Percentiles rank a stretch among this genome's conserved stretches.
Evolutionary conservation across 441 rosid genomes (phyloP).

Genomic region (Erodium texanum): DNA sequence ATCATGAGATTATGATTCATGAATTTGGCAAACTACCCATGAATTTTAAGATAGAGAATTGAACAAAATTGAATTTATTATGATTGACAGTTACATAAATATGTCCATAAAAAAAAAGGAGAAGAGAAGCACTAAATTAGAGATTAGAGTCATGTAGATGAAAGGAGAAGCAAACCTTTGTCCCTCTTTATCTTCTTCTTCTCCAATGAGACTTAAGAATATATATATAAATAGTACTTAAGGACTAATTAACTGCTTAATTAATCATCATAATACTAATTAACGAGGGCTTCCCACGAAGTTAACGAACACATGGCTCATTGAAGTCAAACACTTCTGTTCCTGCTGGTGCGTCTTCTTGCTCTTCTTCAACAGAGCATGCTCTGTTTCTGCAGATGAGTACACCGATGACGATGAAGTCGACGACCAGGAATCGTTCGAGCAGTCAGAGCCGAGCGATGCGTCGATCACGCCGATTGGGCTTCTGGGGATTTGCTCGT

Average conservation of each 20-base stretch:
- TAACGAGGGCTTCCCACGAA: slow-evolving; percentile 45
- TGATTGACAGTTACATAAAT: no score
- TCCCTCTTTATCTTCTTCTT: no score
- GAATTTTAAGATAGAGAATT: no score
- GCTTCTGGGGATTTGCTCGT: slow-evolving; percentile 29
- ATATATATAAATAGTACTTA: slow-evolving; percentile 5
- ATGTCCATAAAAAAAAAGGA: no score
- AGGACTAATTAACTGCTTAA: background rate
- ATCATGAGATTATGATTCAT: no score
- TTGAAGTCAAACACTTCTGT: slow-evolving; percentile 10
- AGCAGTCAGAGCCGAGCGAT: slow-evolving; percentile 41
- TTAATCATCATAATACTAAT: slow-evolving; percentile 5
- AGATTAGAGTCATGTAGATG: no score
- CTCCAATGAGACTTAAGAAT: no score
- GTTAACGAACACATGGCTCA: slow-evolving; percentile 31
- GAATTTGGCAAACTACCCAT: no score
- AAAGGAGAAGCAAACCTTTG: no score
- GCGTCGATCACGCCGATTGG: slow-evolving; percentile 62
- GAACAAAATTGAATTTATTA: no score
- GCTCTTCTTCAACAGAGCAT: background rate
- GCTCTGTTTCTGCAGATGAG: slow-evolving; percentile 6
- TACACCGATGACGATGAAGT: slow-evolving; percentile 8
- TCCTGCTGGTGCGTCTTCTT: background rate
- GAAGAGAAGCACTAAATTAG: no score
- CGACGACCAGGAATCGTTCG: slow-evolving; percentile 11